Conservation (phyloP, 73 alveolate species). For the Paramecium tetraurelia region DNA sequence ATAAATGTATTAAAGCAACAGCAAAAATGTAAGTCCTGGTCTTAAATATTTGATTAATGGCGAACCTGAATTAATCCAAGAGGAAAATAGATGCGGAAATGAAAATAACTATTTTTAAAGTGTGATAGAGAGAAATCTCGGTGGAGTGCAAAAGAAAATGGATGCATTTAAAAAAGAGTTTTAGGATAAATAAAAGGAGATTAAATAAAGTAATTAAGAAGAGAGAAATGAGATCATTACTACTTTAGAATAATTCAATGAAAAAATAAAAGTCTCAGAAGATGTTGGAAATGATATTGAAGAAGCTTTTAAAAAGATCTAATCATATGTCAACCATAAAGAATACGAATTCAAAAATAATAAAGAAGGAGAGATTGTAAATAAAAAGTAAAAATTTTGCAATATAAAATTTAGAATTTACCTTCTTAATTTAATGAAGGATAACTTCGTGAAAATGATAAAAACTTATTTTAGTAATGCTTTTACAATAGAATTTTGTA, state of each 20-base stretch:
- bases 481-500: slow-evolving; percentile 18
- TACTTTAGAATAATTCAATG: not conserved
- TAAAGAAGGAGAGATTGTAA: slow-evolving; percentile 23
- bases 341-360: not conserved
- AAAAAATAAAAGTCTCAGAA: not conserved
- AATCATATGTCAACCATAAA: not conserved
- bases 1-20: not conserved
- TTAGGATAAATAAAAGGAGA: not conserved
- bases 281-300: slow-evolving; percentile 14
- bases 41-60: not conserved
- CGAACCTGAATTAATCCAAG: not conserved
- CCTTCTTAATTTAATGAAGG: not conserved
- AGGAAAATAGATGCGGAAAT: not conserved
- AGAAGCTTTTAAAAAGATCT: not conserved
- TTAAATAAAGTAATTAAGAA: not conserved
- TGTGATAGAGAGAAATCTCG: not conserved
- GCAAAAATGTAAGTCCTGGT: not conserved
- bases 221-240: not conserved
- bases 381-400: not conserved
- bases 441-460: not conserved
- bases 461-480: not conserved
- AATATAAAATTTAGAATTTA: not conserved
- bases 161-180: not conserved
- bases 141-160: not conserved
- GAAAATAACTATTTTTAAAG: not conserved